These are phyloP conservation scores for Podosphaera fusca DNA, from an alignment of 2,329 filamentous ascomycete species.

Conservation along the genomic window DNA sequence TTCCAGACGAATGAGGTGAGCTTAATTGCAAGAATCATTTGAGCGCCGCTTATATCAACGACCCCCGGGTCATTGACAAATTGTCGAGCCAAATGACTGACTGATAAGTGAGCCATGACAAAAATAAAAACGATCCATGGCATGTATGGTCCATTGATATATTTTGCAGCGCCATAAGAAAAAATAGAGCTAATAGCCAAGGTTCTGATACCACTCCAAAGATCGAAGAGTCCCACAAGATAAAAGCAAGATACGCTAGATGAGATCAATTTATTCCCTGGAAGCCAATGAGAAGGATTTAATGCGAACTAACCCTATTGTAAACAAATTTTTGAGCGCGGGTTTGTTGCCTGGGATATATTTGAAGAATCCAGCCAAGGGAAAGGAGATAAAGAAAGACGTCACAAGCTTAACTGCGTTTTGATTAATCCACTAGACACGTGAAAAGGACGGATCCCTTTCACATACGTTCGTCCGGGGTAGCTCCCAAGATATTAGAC, in stretches of 20 bases:
- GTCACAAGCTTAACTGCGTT: conserved; percentile 69
- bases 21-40: conserved; percentile 99
- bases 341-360: conserved; percentile 70
- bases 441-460: background rate
- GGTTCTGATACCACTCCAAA: conserved; percentile 68
- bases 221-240: conserved; percentile 74
- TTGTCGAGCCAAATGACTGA: conserved; percentile 71
- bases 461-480: conserved; percentile 36
- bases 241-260: conserved; percentile 64
- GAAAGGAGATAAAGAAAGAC: conserved; percentile 80
- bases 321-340: conserved; percentile 70
- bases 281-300: background rate
- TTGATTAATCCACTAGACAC: background rate
- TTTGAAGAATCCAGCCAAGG: conserved; percentile 70
- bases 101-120: conserved; percentile 83
- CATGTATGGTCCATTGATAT: conserved; percentile 76
- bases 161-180: conserved; percentile 64
- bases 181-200: conserved; percentile 57
- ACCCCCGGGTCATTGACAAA: conserved; percentile 37
- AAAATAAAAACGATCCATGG: conserved; percentile 92
- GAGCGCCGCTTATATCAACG: conserved; percentile 79
- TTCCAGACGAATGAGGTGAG: conserved; percentile 95
- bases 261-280: conserved; percentile 3
- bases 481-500: conserved; percentile 32
- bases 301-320: conserved; percentile 36